phyloP scores from a whole-genome alignment of 2,329 filamentous ascomycete species.

The Hawksworthiomyces lignivorus region DNA sequence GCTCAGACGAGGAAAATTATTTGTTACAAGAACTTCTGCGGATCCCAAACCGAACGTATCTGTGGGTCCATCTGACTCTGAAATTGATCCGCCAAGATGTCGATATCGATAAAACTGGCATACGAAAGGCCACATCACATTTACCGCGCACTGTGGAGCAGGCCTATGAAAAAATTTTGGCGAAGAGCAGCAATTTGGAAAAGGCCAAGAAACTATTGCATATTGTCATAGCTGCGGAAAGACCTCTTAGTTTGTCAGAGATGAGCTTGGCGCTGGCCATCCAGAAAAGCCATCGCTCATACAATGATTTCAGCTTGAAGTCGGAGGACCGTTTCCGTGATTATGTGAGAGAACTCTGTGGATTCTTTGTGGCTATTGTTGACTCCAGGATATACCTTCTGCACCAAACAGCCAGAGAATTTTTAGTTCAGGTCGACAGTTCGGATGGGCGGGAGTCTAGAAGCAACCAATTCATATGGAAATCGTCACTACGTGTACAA shows the following conservation, averaged over 20 bases:
- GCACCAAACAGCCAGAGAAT: constrained; percentile 32
- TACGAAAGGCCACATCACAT: too few relatives aligned
- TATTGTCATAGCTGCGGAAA: constrained; percentile 25
- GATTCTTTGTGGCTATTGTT: constrained; percentile 27
- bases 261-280: constrained; percentile 23
- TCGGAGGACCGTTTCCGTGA: too few relatives aligned
- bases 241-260: constrained; percentile 25
- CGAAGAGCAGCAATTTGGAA: neutral
- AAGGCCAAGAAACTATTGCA: constrained; percentile 24
- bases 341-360: constrained; percentile 24
- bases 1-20: neutral
- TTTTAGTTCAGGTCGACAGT: constrained; percentile 20
- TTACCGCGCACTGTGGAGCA: too few relatives aligned
- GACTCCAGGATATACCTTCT: constrained; percentile 27
- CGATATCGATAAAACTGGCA: neutral
- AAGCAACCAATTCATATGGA: too few relatives aligned
- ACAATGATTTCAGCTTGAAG: constrained; percentile 11
- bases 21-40: neutral
- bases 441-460: too few relatives aligned
- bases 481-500: too few relatives aligned
- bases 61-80: neutral
- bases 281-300: constrained; percentile 6
- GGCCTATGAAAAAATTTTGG: neutral
- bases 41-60: neutral
- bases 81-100: neutral